Conservation (phyloP, 2,329 filamentous ascomycete species). For the Alternaria arbusti region DNA sequence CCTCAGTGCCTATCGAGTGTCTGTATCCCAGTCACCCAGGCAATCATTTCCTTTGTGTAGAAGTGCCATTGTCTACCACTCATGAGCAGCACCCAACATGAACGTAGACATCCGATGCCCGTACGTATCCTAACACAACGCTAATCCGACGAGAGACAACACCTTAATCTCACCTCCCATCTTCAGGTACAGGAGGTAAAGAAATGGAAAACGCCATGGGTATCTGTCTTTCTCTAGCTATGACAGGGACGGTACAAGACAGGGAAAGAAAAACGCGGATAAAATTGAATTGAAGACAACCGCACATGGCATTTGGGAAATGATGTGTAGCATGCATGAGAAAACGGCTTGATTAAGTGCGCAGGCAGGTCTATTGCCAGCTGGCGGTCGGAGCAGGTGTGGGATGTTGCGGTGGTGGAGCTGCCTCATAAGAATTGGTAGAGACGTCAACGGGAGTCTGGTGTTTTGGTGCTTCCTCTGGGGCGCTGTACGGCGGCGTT, state of each 20-base stretch:
- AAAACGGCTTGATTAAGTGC: background rate
- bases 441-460: background rate
- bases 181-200: background rate
- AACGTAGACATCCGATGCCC: background rate
- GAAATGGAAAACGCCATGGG: conserved; percentile 6
- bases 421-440: background rate
- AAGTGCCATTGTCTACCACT: background rate
- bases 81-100: background rate
- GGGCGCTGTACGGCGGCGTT: conserved; percentile 28
- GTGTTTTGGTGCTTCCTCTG: conserved; percentile 19
- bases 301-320: background rate
- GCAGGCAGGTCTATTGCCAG: conserved; percentile 24
- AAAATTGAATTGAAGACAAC: background rate
- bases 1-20: background rate
- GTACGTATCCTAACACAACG: background rate
- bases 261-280: background rate
- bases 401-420: background rate
- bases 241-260: background rate
- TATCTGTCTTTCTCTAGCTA: conserved; percentile 7
- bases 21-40: background rate
- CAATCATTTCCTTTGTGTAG: background rate
- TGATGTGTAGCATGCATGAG: background rate
- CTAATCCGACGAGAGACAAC: background rate
- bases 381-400: background rate
- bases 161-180: background rate